Evolutionary conservation across 495 filamentous ascomycete species (phyloP).

Genomic region (Hypoxylon intermedium): DNA sequence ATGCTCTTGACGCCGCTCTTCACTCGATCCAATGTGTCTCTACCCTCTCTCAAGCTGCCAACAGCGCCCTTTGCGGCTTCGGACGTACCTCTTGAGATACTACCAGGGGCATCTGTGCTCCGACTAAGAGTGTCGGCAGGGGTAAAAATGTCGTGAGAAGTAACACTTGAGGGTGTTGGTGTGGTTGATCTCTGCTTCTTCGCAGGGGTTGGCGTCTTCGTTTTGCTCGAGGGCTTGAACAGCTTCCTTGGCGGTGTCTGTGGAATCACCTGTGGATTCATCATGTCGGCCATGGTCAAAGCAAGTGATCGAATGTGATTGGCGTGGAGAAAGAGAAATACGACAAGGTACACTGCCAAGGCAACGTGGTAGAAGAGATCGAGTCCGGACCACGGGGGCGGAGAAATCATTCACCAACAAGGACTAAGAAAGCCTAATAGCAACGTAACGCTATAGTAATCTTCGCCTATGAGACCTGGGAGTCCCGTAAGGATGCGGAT

Average conservation of each 20-base stretch:
- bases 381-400: constrained; percentile 11
- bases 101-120: constrained; percentile 22
- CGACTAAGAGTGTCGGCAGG: constrained; percentile 36
- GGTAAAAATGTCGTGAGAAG: constrained; percentile 34
- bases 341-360: constrained; percentile 26
- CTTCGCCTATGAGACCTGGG: constrained; percentile 11
- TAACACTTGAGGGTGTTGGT: constrained; percentile 20
- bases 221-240: constrained; percentile 43
- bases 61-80: constrained; percentile 2
- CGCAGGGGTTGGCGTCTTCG: constrained; percentile 35
- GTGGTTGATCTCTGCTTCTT: constrained; percentile 29
- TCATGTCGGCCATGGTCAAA: constrained; percentile 32
- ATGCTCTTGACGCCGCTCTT: constrained; percentile 7
- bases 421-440: background rate
- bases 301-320: constrained; percentile 25
- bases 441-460: constrained; percentile 1
- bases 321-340: constrained; percentile 28
- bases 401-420: constrained; percentile 25
- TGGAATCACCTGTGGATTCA: constrained; percentile 32
- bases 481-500: background rate
- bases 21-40: background rate
- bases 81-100: constrained; percentile 2
- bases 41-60: background rate
- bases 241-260: constrained; percentile 42
- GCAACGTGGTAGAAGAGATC: constrained; percentile 30